Conservation (phyloP, 2,329 filamentous ascomycete genomes). For the Verticillium tricorpus region DNA sequence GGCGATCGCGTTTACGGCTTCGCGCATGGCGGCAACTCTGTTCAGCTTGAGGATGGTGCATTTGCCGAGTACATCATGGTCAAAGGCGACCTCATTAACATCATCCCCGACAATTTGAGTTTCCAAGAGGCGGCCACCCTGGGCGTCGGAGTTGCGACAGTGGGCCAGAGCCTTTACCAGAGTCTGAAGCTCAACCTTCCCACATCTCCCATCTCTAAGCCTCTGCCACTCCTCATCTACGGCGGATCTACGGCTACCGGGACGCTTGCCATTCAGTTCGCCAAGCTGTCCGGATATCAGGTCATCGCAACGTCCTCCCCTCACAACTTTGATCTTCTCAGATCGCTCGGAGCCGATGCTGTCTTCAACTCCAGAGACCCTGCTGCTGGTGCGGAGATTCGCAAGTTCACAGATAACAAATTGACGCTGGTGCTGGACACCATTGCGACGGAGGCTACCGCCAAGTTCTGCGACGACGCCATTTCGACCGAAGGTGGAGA, state of each 20-base stretch:
- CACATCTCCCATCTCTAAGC: slow-evolving; percentile 25
- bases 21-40: slow-evolving; percentile 21
- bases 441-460: slow-evolving; percentile 20
- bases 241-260: slow-evolving; percentile 51
- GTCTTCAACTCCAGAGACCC: slow-evolving; percentile 40
- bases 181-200: slow-evolving; percentile 41
- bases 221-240: slow-evolving; percentile 37
- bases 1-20: slow-evolving; percentile 43
- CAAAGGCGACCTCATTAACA: slow-evolving; percentile 34
- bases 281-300: slow-evolving; percentile 32
- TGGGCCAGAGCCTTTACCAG: slow-evolving; percentile 44
- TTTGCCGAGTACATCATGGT: slow-evolving; percentile 33
- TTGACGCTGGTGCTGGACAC: slow-evolving; percentile 31
- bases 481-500: slow-evolving; percentile 24
- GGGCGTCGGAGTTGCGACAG: slow-evolving; percentile 36
- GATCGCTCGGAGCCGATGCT: slow-evolving; percentile 37
- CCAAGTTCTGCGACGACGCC: slow-evolving; percentile 23
- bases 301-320: slow-evolving; percentile 35
- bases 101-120: slow-evolving; percentile 36
- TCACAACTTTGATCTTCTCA: slow-evolving; percentile 32
- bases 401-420: slow-evolving; percentile 14
- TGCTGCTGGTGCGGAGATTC: slow-evolving; percentile 15
- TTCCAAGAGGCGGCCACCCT: slow-evolving; percentile 42
- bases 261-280: slow-evolving; percentile 44
- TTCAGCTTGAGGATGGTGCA: slow-evolving; percentile 30